Evolutionary conservation across 1,139 yeast species (phyloP), one percentile per base, ranked within the genome.

Genomic region (Hemisphaericaspora xylofermentans): DNA sequence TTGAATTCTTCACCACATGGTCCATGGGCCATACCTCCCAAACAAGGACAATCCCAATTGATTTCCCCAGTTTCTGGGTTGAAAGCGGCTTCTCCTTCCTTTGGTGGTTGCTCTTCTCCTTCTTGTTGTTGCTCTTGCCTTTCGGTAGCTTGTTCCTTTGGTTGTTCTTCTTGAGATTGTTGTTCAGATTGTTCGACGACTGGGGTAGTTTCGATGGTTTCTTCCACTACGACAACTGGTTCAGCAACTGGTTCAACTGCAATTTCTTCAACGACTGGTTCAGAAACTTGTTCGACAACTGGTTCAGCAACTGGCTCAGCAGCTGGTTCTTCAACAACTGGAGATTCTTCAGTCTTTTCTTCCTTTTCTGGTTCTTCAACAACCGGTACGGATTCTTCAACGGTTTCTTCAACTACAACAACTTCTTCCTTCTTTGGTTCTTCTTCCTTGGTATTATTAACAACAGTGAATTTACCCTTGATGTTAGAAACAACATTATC

Each of bases 21-120:
- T 0, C 98, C 98, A 50, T 89, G 76, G 33, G 98, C 98, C 98
- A 93, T 93, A 39, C 98, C 98, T 32, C 98, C 98, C 45, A 94
- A 74, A 68, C 99, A 94, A n/a, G 98, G 97, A 64, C 99, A 94
- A 60, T 94, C 98, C 99, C 99, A 94, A 80, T 94, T 93, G 66
- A 94, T 94, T 64, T 93, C 98, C 30, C 98, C 98, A 6, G 99
- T 93, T 56, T 88, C 96, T 36, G 98, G 98, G 67, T 93, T 82
- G 68, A 82, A 93, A 2, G 98, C 97, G 34, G 88, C 88, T 38
- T 48, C 57, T 44, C 70, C 63, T 47, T 64, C 72, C 17, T 55
- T 52, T 15, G 46, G 47, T 13, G 41, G 53, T 16, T 41, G 51
- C 9, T 40, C 48, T 22, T 45, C 52, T 19, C 43, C 34, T 14